These are phyloP conservation scores for Begonia masoniana DNA, from an alignment of 306 rosid species.

Conservation along the genomic window DNA sequence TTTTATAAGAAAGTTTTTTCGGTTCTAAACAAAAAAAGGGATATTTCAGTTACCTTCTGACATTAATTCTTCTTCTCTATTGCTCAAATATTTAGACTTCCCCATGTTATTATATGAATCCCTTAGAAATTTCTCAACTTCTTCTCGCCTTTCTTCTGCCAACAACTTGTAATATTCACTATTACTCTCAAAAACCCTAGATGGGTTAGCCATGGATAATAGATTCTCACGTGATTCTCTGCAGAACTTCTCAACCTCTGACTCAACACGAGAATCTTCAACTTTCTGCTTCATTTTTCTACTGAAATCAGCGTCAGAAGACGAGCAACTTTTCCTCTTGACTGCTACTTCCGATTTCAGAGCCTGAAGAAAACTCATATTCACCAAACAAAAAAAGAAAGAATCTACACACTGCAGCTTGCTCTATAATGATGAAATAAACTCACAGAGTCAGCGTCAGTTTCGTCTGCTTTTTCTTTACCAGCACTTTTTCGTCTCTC, in stretches of 20 bases:
- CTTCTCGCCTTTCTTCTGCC: not conserved
- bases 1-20: no score
- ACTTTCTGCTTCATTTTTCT: not conserved
- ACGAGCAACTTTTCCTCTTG: not conserved
- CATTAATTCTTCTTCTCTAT: no score
- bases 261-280: no score
- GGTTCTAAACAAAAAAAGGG: no score
- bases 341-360: no score
- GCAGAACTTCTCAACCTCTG: no score
- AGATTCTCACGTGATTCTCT: no score
- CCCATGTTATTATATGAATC: not conserved
- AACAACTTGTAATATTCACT: not conserved
- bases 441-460: not conserved
- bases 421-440: not conserved
- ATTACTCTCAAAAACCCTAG: no score
- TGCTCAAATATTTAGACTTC: no score
- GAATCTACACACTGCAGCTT: not conserved
- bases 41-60: no score
- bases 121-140: not conserved
- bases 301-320: not conserved
- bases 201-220: not conserved
- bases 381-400: no score
- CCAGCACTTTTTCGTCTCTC: not conserved
- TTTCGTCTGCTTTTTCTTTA: not conserved
- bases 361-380: no score